Conservation (phyloP, 1,284 basidiomycete species). For the Rhodotorula sp. region DNA sequence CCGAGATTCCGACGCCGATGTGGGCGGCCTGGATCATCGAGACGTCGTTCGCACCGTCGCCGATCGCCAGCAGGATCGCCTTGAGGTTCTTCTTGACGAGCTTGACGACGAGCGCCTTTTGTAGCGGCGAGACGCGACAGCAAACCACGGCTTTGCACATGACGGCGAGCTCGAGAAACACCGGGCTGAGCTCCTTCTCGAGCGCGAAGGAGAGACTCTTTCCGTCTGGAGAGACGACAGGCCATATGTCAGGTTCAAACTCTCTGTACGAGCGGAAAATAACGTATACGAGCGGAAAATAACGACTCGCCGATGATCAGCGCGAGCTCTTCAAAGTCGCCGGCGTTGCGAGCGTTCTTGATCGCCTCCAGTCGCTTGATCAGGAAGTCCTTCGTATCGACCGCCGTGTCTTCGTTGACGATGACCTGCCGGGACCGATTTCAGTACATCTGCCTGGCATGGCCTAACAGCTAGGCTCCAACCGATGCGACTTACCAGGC, state of each 20-base stretch:
- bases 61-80: slow-evolving; percentile 85
- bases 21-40: slow-evolving; percentile 63
- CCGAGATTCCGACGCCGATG: slow-evolving; percentile 96
- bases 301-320: slow-evolving; percentile 80
- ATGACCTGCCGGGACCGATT: slow-evolving; percentile 63
- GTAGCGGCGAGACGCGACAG: slow-evolving; percentile 95
- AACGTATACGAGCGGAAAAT: neutral
- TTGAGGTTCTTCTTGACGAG: slow-evolving; percentile 96
- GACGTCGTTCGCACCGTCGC: slow-evolving; percentile 63
- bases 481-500: slow-evolving; percentile 62
- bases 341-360: slow-evolving; percentile 83
- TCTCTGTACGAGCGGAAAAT: neutral
- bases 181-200: slow-evolving; percentile 83
- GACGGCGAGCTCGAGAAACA: slow-evolving; percentile 91
- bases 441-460: too few species aligned
- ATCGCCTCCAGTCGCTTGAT: slow-evolving; percentile 85
- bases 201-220: slow-evolving; percentile 90
- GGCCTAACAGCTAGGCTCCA: neutral
- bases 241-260: neutral
- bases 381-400: slow-evolving; percentile 81
- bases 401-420: slow-evolving; percentile 84
- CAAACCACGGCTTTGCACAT: slow-evolving; percentile 98
- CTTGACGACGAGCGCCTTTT: slow-evolving; percentile 97
- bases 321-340: slow-evolving; percentile 91
- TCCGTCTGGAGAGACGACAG: slow-evolving; percentile 62